These are phyloP conservation scores for Pseudofabraea citricarpa DNA, from an alignment of 2,329 filamentous ascomycete species.

Conservation along the genomic window DNA sequence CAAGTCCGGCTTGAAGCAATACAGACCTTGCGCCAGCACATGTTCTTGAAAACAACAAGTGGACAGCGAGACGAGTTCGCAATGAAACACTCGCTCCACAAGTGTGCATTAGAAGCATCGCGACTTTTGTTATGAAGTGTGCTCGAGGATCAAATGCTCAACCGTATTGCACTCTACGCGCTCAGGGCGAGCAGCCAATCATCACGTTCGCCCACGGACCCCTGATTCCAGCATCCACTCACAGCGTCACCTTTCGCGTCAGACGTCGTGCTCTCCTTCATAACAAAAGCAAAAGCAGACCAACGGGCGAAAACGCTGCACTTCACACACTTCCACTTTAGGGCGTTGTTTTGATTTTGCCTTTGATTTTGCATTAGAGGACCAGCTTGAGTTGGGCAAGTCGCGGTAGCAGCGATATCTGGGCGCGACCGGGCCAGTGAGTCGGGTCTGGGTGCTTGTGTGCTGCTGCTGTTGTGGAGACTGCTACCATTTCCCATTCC, in stretches of 20 bases:
- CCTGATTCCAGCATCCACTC: slow-evolving; percentile 18
- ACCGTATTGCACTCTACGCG: slow-evolving; percentile 29
- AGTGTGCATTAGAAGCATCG: too few species aligned
- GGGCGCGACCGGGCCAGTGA: slow-evolving; percentile 18
- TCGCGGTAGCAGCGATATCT: too few species aligned
- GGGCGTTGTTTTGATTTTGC: slow-evolving; percentile 25
- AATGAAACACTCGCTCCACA: too few species aligned
- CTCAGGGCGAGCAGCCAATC: slow-evolving; percentile 16
- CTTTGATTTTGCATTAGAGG: slow-evolving; percentile 18
- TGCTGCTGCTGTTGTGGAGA: neutral
- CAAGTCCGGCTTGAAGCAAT: too few species aligned
- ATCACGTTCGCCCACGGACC: slow-evolving; percentile 3
- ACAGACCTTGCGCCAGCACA: too few species aligned
- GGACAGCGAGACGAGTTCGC: too few species aligned
- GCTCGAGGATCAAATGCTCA: too few species aligned
- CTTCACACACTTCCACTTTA: slow-evolving; percentile 16
- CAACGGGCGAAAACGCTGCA: slow-evolving; percentile 18
- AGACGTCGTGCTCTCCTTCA: slow-evolving; percentile 17
- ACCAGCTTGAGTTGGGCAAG: too few species aligned
- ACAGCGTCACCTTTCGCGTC: slow-evolving; percentile 18
- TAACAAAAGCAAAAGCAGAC: slow-evolving; percentile 18
- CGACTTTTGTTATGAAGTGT: too few species aligned
- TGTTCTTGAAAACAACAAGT: too few species aligned
- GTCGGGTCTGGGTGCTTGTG: neutral
- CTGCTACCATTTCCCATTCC: too few species aligned